phyloP scores from a whole-genome alignment of 768 basidiomycete species.

The Tephrocybe sp. region DNA sequence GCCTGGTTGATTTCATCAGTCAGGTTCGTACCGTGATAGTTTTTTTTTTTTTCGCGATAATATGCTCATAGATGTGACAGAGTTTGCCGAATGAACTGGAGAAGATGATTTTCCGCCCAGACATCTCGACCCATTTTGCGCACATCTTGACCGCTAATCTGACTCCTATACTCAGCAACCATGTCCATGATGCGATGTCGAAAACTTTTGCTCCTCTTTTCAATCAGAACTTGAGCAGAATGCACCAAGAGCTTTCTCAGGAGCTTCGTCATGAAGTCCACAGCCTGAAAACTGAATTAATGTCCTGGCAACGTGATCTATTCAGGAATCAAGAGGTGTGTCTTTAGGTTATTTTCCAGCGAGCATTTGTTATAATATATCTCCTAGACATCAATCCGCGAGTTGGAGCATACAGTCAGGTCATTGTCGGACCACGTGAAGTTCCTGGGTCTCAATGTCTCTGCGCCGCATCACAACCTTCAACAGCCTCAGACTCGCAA shows the following conservation, averaged over 20 bases:
- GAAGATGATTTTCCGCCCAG: slow-evolving; percentile 71
- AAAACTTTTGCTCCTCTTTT: slow-evolving; percentile 77
- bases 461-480: slow-evolving; percentile 36
- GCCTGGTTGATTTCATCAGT: slow-evolving; percentile 69
- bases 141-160: slow-evolving; percentile 70
- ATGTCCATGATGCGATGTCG: slow-evolving; percentile 76
- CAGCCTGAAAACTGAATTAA: slow-evolving; percentile 76
- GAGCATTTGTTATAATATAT: no score
- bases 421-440: slow-evolving; percentile 81
- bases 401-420: slow-evolving; percentile 78
- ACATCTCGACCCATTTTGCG: slow-evolving; percentile 76
- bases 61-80: slow-evolving; percentile 36
- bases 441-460: slow-evolving; percentile 63
- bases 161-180: slow-evolving; percentile 75
- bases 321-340: slow-evolving; percentile 78
- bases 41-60: neutral
- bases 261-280: slow-evolving; percentile 77
- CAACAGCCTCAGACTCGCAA: slow-evolving; percentile 41
- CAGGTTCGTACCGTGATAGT: slow-evolving; percentile 48
- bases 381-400: slow-evolving; percentile 67
- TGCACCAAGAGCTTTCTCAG: slow-evolving; percentile 79
- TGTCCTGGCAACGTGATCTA: slow-evolving; percentile 79
- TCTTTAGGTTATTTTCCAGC: slow-evolving; percentile 1
- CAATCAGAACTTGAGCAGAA: slow-evolving; percentile 66
- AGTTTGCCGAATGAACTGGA: slow-evolving; percentile 78